Evolutionary conservation across 2,329 filamentous ascomycete species (phyloP).

Genomic region (Fusarium marasasianum): DNA sequence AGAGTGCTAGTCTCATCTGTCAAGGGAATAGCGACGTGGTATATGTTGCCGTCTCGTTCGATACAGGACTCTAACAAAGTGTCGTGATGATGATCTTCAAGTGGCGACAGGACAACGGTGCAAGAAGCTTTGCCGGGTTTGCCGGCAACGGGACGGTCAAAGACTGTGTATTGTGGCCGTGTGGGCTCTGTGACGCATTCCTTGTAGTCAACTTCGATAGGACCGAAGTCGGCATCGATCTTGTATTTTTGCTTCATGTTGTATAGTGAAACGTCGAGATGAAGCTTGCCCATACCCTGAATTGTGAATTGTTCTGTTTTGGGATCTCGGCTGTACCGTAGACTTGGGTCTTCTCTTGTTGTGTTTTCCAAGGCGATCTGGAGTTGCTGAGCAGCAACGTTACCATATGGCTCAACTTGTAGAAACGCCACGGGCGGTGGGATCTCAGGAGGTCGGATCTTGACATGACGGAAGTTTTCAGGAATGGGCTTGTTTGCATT

Average conservation of each 20-base stretch:
- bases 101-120: constrained; percentile 72
- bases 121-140: constrained; percentile 83
- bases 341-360: constrained; percentile 89
- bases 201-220: constrained; percentile 94
- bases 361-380: constrained; percentile 79
- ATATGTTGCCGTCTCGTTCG: constrained; percentile 76
- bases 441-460: constrained; percentile 87
- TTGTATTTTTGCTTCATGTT: constrained; percentile 90
- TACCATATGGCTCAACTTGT: constrained; percentile 83
- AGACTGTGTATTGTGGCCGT: constrained; percentile 66
- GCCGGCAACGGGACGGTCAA: constrained; percentile 83
- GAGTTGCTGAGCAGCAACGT: constrained; percentile 82
- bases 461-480: constrained; percentile 75
- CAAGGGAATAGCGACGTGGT: constrained; percentile 63
- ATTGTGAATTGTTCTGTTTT: constrained; percentile 94
- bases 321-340: constrained; percentile 84
- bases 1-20: constrained; percentile 57
- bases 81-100: constrained; percentile 55
- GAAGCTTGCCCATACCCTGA: constrained; percentile 95
- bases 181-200: constrained; percentile 76
- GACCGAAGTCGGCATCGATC: constrained; percentile 84
- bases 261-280: constrained; percentile 92
- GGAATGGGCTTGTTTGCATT: constrained; percentile 69
- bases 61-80: constrained; percentile 54
- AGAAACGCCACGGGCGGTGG: constrained; percentile 96